These are phyloP conservation scores for Lactarius vividus DNA, from an alignment of 768 basidiomycete genomes.

Conservation along the genomic window DNA sequence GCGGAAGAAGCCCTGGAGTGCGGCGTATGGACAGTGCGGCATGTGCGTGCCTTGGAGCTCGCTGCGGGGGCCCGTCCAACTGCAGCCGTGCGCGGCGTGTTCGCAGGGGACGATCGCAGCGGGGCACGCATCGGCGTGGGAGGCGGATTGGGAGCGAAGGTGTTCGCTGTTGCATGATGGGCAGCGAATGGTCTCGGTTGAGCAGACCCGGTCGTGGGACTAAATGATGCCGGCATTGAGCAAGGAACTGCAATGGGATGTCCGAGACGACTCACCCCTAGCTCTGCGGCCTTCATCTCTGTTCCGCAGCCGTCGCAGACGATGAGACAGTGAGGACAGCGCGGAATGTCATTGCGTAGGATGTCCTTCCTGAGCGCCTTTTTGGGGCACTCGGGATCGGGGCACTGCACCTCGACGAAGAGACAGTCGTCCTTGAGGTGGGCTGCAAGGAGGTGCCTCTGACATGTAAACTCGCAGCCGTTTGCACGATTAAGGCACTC, in stretches of 20 bases:
- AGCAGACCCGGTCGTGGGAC: slow-evolving; percentile 41
- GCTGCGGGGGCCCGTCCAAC: slow-evolving; percentile 48
- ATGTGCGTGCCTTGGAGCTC: slow-evolving; percentile 39
- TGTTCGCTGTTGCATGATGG: slow-evolving; percentile 41
- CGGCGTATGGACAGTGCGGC: slow-evolving; percentile 53
- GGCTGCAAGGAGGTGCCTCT: slow-evolving; percentile 60
- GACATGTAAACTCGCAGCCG: slow-evolving; percentile 63
- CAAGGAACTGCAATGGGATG: background rate
- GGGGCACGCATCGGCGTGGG: slow-evolving; percentile 42
- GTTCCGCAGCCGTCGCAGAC: slow-evolving; percentile 32
- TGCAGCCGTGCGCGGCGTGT: slow-evolving; percentile 51
- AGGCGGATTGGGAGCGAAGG: slow-evolving; percentile 35
- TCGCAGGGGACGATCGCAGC: slow-evolving; percentile 41
- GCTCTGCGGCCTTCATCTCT: slow-evolving; percentile 40
- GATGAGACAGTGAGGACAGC: slow-evolving; percentile 40
- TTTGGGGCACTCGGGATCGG: slow-evolving; percentile 45
- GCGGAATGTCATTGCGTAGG: slow-evolving; percentile 6
- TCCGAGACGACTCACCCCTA: slow-evolving; percentile 31
- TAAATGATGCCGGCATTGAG: background rate
- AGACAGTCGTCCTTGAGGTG: slow-evolving; percentile 64
- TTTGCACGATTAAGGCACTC: slow-evolving; percentile 59
- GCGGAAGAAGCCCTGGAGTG: slow-evolving; percentile 57
- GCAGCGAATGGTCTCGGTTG: slow-evolving; percentile 39
- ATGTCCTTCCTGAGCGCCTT: slow-evolving; percentile 46
- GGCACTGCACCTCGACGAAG: slow-evolving; percentile 53